Conservation (phyloP, 352 stramenopile species). For the Peronosclerospora sorghi region DNA sequence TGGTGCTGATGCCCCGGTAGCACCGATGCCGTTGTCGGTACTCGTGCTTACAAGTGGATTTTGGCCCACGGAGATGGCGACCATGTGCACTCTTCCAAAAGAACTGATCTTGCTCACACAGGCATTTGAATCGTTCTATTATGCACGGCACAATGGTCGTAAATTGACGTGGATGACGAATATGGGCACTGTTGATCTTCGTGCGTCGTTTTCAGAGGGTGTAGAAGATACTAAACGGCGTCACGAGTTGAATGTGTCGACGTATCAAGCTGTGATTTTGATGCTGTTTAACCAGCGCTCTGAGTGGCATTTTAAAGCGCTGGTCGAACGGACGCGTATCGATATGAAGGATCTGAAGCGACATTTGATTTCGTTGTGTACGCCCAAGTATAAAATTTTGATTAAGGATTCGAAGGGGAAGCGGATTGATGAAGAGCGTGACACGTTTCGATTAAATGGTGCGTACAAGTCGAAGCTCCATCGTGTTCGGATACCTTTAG, state of each 20-base stretch:
- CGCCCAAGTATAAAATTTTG: slow-evolving; percentile 95
- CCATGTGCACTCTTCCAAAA: slow-evolving; percentile 73
- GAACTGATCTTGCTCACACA: slow-evolving; percentile 71
- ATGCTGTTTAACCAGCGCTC: slow-evolving; percentile 93
- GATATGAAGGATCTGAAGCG: slow-evolving; percentile 81
- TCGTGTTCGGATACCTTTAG: slow-evolving; percentile 71
- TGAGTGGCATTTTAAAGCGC: slow-evolving; percentile 76
- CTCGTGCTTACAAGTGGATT: slow-evolving; percentile 82
- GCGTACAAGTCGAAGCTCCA: slow-evolving; percentile 92
- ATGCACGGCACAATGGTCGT: slow-evolving; percentile 88
- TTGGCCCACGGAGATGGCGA: slow-evolving; percentile 80
- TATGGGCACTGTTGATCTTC: slow-evolving; percentile 87
- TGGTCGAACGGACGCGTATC: slow-evolving; percentile 87
- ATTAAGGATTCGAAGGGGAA: slow-evolving; percentile 96
- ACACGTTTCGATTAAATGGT: slow-evolving; percentile 91
- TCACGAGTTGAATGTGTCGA: slow-evolving; percentile 95
- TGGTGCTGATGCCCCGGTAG: slow-evolving; percentile 9
- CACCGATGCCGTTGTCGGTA: slow-evolving; percentile 33
- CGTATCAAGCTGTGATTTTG: slow-evolving; percentile 98
- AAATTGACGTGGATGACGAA: slow-evolving; percentile 95
- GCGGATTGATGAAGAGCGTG: slow-evolving; percentile 89
- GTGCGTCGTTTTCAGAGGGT: slow-evolving; percentile 79
- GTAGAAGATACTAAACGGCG: slow-evolving; percentile 41
- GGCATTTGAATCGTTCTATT: slow-evolving; percentile 92
- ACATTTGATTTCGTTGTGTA: slow-evolving; percentile 96